Percentiles rank a stretch among this genome's conserved stretches.
These are phyloP conservation scores for Colletotrichum higginsianum DNA, from an alignment of 2,329 filamentous ascomycete species.

Conservation along the genomic window DNA sequence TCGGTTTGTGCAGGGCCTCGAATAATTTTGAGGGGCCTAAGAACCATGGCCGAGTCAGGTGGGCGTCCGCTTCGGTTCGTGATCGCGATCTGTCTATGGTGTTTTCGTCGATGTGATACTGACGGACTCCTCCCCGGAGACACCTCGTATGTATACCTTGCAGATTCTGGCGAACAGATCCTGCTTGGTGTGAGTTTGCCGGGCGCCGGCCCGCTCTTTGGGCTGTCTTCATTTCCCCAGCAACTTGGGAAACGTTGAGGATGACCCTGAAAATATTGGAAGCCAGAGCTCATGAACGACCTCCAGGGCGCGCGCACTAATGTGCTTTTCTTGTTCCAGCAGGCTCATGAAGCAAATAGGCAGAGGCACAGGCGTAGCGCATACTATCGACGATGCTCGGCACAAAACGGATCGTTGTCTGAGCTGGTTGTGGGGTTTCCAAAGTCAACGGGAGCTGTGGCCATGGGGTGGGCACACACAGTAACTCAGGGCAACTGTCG, in stretches of 20 bases:
- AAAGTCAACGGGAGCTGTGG: background rate
- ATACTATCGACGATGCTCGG: background rate
- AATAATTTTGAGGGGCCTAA: constrained; percentile 12
- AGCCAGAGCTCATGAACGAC: constrained; percentile 13
- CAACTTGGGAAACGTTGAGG: constrained; percentile 10
- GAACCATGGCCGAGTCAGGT: constrained; percentile 37
- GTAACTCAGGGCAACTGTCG: background rate
- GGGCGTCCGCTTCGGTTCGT: constrained; percentile 16
- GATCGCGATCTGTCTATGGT: constrained; percentile 18
- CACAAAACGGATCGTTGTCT: background rate
- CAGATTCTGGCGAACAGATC: constrained; percentile 8
- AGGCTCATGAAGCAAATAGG: background rate
- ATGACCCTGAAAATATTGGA: constrained; percentile 28
- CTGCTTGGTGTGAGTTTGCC: background rate
- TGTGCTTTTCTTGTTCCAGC: background rate
- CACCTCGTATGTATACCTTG: background rate
- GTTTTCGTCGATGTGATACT: background rate
- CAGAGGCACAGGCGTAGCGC: background rate
- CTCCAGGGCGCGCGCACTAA: background rate
- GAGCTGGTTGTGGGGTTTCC: background rate
- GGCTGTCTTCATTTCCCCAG: background rate
- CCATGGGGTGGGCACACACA: background rate
- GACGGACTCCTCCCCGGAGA: background rate
- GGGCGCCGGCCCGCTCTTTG: background rate
- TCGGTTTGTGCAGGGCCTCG: constrained; percentile 36